A percentile compares a stretch with the other conserved stretches of the same genome.
Evolutionary conservation across 306 rosid genomes (phyloP).

Genomic region (Abrus pulchellus): DNA sequence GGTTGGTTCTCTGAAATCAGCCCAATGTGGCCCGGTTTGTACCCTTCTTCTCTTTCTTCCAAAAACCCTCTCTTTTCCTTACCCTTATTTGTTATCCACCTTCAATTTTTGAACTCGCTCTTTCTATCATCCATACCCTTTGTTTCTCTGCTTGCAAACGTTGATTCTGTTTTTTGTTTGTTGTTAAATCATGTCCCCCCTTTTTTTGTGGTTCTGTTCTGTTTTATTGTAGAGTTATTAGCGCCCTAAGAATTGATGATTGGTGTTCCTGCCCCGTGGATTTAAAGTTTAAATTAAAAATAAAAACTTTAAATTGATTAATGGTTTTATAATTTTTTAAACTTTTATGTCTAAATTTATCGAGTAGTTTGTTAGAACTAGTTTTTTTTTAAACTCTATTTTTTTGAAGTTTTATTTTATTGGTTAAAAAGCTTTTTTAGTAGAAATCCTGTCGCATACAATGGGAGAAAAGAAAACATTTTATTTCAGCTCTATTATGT

Average conservation of each 20-base stretch:
- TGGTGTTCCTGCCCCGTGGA: not conserved
- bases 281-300: no score
- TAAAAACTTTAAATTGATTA: no score
- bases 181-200: no score
- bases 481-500: not conserved
- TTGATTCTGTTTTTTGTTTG: no score
- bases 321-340: no score
- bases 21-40: slow-evolving; percentile 99
- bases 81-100: slow-evolving; percentile 20
- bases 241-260: not conserved
- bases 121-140: no score
- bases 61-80: slow-evolving; percentile 12
- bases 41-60: not conserved
- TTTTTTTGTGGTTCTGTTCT: not conserved
- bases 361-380: no score
- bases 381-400: no score
- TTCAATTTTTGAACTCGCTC: not conserved
- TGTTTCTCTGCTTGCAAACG: no score
- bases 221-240: not conserved
- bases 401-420: no score
- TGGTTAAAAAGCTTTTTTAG: no score
- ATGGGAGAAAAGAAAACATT: not conserved
- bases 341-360: no score
- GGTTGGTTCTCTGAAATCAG: slow-evolving; percentile 99
- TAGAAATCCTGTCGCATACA: not conserved